Conservation (phyloP, 1,284 basidiomycete species). For the Thecaphora frezii region DNA sequence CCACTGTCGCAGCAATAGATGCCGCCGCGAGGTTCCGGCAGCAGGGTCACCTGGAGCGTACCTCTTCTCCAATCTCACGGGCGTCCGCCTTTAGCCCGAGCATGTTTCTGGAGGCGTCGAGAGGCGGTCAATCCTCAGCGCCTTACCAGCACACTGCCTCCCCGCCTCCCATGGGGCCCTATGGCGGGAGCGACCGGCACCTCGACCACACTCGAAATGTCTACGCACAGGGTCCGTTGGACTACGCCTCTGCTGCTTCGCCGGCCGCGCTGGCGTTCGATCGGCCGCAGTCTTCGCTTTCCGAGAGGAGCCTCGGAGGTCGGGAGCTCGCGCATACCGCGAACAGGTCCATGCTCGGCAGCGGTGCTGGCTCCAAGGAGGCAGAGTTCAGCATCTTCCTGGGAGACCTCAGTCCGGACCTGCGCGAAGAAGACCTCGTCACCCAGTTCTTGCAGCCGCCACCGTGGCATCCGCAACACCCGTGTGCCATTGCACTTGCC, state of each 20-base stretch:
- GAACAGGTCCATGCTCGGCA: neutral
- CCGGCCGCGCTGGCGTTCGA: slow-evolving; percentile 11
- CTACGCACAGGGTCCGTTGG: slow-evolving; percentile 15
- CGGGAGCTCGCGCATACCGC: slow-evolving; percentile 1
- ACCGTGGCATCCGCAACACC: slow-evolving; percentile 45
- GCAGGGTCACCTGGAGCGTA: neutral
- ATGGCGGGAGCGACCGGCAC: neutral
- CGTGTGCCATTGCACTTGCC: slow-evolving; percentile 41
- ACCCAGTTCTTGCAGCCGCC: slow-evolving; percentile 50
- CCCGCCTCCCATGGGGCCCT: neutral
- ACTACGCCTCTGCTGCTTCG: slow-evolving; percentile 19
- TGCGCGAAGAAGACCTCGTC: slow-evolving; percentile 52
- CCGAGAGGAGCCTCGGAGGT: slow-evolving; percentile 11
- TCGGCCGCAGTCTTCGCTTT: slow-evolving; percentile 37
- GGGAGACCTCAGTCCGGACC: slow-evolving; percentile 43
- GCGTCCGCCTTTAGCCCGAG: neutral
- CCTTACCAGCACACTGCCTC: neutral
- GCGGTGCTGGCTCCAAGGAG: slow-evolving; percentile 9
- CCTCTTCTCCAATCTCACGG: neutral
- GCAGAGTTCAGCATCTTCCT: slow-evolving; percentile 50
- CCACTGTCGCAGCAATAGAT: neutral
- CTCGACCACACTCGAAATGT: neutral
- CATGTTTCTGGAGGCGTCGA: neutral
- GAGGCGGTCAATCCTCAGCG: too few relatives aligned
- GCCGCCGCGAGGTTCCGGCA: neutral